These are phyloP conservation scores for Sequoiadendron giganteum DNA, from an alignment of 75 land plant genomes.

Conservation along the genomic window DNA sequence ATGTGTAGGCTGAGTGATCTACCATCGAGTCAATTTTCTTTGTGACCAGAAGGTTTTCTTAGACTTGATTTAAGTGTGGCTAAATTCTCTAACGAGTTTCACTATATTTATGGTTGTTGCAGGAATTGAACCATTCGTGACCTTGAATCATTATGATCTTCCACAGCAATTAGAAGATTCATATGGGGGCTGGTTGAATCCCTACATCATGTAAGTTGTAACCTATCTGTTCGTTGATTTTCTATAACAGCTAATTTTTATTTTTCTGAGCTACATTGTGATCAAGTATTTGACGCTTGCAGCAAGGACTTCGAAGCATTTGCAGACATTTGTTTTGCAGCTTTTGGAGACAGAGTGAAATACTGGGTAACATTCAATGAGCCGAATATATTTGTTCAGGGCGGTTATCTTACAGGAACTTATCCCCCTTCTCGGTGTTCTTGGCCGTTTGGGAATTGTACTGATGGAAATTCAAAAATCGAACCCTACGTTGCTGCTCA, in stretches of 20 bases:
- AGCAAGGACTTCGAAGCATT: not conserved
- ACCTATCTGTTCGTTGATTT: not conserved
- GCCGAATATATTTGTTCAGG: not conserved
- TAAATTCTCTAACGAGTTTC: not conserved
- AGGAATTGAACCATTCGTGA: slow-evolving; percentile 53
- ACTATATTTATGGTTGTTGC: not conserved
- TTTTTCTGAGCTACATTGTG: no score
- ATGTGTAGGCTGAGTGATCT: no score
- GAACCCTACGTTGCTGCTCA: slow-evolving; percentile 18
- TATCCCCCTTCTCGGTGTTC: not conserved
- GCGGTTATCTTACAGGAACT: not conserved
- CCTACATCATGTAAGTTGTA: slow-evolving; percentile 29
- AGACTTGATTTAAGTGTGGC: not conserved
- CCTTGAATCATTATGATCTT: slow-evolving; percentile 46
- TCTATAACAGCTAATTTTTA: not conserved
- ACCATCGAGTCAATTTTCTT: not conserved
- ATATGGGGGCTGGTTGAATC: slow-evolving; percentile 46
- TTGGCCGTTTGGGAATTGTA: not conserved
- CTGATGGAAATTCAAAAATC: slow-evolving; percentile 3
- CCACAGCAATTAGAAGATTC: slow-evolving; percentile 51
- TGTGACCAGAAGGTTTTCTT: not conserved
- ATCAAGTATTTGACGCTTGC: not conserved
- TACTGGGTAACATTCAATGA: not conserved
- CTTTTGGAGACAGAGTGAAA: not conserved
- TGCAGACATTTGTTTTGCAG: not conserved